Conservation (phyloP, 73 alveolate genomes). For the Tetrahymena thermophila region DNA sequence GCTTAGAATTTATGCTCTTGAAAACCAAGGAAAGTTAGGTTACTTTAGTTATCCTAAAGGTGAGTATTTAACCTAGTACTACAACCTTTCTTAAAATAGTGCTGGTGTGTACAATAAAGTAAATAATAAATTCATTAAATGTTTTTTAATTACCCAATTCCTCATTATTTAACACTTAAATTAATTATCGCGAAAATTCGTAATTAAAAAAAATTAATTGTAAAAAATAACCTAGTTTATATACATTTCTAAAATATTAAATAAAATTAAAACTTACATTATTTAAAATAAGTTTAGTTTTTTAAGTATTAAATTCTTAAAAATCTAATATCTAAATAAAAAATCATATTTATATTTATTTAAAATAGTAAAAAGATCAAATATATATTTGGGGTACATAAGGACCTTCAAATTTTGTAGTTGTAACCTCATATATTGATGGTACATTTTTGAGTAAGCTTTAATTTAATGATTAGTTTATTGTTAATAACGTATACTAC, state of each 20-base stretch:
- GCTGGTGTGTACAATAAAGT: background rate
- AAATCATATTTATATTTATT: background rate
- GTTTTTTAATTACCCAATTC: too few relatives aligned
- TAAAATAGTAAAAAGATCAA: background rate
- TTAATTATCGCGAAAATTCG: too few relatives aligned
- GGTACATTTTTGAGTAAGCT: background rate
- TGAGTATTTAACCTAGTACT: background rate
- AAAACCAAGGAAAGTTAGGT: background rate
- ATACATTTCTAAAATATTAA: too few relatives aligned
- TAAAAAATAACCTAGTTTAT: too few relatives aligned
- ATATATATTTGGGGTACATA: background rate
- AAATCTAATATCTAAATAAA: too few relatives aligned
- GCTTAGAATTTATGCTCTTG: background rate
- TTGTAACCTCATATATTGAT: background rate
- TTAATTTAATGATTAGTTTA: background rate
- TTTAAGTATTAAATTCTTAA: too few relatives aligned
- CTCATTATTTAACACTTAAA: too few relatives aligned
- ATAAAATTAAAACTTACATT: too few relatives aligned
- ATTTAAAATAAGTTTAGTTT: too few relatives aligned
- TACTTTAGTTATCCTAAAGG: background rate
- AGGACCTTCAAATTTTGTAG: background rate
- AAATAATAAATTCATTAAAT: too few relatives aligned
- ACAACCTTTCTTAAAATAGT: background rate
- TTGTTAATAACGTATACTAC: background rate
- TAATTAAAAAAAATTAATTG: too few relatives aligned